Percentiles rank a stretch among this genome's conserved stretches.
Conservation (phyloP, 371 early-diverging fungal genomes). For the Antonospora locustae region DNA sequence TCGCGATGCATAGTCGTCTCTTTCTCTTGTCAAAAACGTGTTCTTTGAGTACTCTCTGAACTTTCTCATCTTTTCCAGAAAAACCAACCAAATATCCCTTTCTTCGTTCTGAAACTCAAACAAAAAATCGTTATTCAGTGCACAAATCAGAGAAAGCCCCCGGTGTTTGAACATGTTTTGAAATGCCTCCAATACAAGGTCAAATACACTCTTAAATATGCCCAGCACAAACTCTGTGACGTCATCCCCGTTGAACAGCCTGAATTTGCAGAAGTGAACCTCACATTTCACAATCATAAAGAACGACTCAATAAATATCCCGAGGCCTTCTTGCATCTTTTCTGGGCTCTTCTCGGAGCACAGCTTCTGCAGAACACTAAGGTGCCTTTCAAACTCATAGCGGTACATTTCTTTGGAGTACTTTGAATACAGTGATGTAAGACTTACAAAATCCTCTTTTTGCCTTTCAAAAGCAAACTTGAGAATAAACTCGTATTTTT, state of each 20-base stretch:
- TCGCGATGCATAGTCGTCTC: too few relatives aligned
- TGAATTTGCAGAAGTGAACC: constrained; percentile 12
- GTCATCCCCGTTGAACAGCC: constrained; percentile 12
- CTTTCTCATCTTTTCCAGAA: too few relatives aligned
- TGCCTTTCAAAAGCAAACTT: constrained; percentile 9
- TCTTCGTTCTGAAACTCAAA: too few relatives aligned
- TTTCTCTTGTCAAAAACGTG: too few relatives aligned
- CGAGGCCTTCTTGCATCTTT: constrained; percentile 9
- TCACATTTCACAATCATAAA: constrained; percentile 24
- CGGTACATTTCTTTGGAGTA: constrained; percentile 26
- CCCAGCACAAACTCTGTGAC: too few relatives aligned
- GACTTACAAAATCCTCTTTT: constrained; percentile 15
- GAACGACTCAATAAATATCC: constrained; percentile 25
- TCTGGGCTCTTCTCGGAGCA: constrained; percentile 3
- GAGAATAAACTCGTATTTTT: constrained; percentile 25
- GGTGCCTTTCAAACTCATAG: constrained; percentile 18
- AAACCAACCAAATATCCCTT: too few relatives aligned
- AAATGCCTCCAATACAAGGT: too few relatives aligned
- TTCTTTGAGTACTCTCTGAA: too few relatives aligned
- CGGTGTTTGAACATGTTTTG: too few relatives aligned
- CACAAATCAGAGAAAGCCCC: too few relatives aligned
- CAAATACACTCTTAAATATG: too few relatives aligned
- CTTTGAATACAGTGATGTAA: constrained; percentile 19
- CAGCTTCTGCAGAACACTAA: constrained; percentile 15
- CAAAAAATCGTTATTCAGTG: too few relatives aligned